Evolutionary conservation across 306 rosid genomes (phyloP).

Genomic region (Myrica gale): DNA sequence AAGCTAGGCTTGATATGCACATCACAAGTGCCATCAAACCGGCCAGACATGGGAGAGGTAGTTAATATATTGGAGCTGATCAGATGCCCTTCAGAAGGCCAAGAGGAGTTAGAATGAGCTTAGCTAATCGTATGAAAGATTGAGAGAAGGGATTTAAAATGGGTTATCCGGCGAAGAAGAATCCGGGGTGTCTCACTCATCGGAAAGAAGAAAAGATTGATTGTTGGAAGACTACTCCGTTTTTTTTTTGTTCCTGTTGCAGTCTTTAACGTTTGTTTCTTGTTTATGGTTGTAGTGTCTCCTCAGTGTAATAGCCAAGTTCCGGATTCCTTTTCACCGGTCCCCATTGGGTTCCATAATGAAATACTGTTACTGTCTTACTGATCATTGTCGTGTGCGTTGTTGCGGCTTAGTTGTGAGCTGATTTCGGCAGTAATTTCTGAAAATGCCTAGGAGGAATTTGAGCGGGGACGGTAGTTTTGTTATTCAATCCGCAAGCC

Average conservation of each 20-base stretch:
- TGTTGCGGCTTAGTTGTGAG: constrained; percentile 33
- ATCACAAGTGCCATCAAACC: constrained; percentile 94
- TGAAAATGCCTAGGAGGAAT: not conserved
- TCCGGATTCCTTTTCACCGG: constrained; percentile 99
- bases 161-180: constrained; percentile 84
- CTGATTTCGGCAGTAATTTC: not conserved
- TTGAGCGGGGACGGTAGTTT: not conserved
- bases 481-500: not conserved
- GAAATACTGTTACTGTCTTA: constrained; percentile 38
- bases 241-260: constrained; percentile 13
- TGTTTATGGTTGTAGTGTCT: constrained; percentile 46
- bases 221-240: constrained; percentile 19
- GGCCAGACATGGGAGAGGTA: constrained; percentile 98
- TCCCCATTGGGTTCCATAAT: constrained; percentile 49
- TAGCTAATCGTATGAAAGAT: constrained; percentile 32
- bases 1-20: constrained; percentile 93
- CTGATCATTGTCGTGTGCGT: constrained; percentile 34
- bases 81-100: constrained; percentile 94
- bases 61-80: constrained; percentile 93
- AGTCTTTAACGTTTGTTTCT: constrained; percentile 32
- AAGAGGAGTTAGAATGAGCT: constrained; percentile 67
- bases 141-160: constrained; percentile 40
- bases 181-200: constrained; percentile 66
- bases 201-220: constrained; percentile 20
- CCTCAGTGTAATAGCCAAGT: constrained; percentile 44